These are phyloP conservation scores for Chlorella variabilis DNA, from an alignment of 163 green algal genomes.

Conservation along the genomic window DNA sequence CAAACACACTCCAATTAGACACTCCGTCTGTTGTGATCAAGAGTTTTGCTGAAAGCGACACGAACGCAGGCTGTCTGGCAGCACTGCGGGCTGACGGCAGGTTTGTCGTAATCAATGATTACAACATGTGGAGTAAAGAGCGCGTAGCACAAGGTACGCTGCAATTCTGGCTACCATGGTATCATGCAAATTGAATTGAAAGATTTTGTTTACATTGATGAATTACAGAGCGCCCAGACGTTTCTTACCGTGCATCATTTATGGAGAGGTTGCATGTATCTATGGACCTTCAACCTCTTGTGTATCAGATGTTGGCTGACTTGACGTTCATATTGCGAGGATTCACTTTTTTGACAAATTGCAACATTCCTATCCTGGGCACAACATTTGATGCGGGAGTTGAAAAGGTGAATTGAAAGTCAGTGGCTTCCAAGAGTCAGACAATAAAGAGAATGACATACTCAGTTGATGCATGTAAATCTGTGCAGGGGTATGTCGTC, in stretches of 20 bases:
- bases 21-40: background rate
- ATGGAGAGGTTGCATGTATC: too few species aligned
- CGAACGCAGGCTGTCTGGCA: slow-evolving; percentile 73
- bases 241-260: slow-evolving; percentile 65
- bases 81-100: slow-evolving; percentile 53
- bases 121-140: slow-evolving; percentile 77
- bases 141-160: slow-evolving; percentile 49
- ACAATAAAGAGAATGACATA: too few species aligned
- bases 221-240: slow-evolving; percentile 78
- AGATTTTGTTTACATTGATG: background rate
- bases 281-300: too few species aligned
- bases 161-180: too few species aligned
- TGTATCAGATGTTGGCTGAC: slow-evolving; percentile 26
- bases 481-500: background rate
- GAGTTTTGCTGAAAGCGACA: slow-evolving; percentile 44
- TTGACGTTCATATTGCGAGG: too few species aligned
- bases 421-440: too few species aligned
- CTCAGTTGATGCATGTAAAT: too few species aligned
- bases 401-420: too few species aligned
- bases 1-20: background rate
- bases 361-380: too few species aligned
- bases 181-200: too few species aligned
- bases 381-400: too few species aligned
- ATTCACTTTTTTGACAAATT: too few species aligned
- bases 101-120: slow-evolving; percentile 89